Percentiles rank a stretch among this genome's conserved stretches.
Evolutionary conservation across 176 grass and related monocot genomes (phyloP).

Genomic region (Neostapfia colusana): DNA sequence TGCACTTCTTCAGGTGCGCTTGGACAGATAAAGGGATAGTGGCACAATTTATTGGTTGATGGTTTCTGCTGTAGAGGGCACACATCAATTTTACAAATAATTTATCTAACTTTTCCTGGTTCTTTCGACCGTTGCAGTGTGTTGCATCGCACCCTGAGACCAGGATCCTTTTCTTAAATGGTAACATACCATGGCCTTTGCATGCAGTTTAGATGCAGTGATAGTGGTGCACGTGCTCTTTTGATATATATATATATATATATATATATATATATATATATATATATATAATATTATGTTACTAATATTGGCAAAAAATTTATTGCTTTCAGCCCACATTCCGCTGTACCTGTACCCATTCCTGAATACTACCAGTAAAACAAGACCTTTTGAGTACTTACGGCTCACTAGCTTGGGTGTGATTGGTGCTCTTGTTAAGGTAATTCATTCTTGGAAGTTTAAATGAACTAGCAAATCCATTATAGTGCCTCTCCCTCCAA

Average conservation of each 20-base stretch:
- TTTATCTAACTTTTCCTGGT: constrained; percentile 7
- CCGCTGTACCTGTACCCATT: constrained; percentile 93
- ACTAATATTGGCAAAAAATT: constrained; percentile 11
- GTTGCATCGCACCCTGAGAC: constrained; percentile 95
- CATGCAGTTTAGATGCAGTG: no score
- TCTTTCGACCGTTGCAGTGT: constrained; percentile 55
- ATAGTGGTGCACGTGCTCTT: no score
- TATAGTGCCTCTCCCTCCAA: constrained; percentile 10
- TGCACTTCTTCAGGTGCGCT: constrained; percentile 90
- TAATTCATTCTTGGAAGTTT: constrained; percentile 33
- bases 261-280: not conserved
- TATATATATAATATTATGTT: not conserved
- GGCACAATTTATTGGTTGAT: not conserved
- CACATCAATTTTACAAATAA: constrained; percentile 1
- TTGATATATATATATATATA: not conserved
- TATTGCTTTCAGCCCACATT: constrained; percentile 74
- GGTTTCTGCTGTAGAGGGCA: not conserved
- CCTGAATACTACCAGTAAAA: constrained; percentile 97
- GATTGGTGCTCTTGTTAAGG: constrained; percentile 98
- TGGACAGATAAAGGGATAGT: not conserved
- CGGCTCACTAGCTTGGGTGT: constrained; percentile 93
- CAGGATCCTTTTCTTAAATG: constrained; percentile 91
- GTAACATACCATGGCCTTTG: constrained; percentile 42
- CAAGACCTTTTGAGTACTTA: constrained; percentile 94
- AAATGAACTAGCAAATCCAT: not conserved